A percentile compares a stretch with the other conserved stretches of the same genome.
Evolutionary conservation across 345 rosid species (phyloP).

Genomic region (Gossypium herbaceum): DNA sequence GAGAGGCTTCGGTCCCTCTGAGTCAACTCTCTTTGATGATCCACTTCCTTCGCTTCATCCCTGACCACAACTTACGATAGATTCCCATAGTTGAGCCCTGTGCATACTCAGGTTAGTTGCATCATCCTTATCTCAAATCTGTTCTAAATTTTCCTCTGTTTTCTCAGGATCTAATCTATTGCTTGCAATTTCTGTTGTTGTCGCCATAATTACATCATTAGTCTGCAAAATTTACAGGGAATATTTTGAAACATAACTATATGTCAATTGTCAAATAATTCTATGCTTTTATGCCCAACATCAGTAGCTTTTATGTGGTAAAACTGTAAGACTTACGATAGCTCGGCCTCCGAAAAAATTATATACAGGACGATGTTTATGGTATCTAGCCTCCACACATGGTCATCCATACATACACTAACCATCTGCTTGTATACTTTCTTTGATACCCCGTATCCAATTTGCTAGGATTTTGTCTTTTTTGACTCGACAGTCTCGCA

Average conservation of each 20-base stretch:
- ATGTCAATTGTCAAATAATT: background rate
- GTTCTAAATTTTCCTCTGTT: background rate
- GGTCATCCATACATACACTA: background rate
- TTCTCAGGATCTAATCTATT: background rate
- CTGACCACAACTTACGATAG: background rate
- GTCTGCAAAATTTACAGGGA: background rate
- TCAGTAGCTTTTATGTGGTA: background rate
- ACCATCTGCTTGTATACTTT: background rate
- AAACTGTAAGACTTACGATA: background rate
- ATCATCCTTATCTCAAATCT: background rate
- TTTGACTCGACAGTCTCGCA: too few relatives aligned
- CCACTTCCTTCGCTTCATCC: background rate
- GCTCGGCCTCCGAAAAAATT: too few relatives aligned
- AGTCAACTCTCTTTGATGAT: background rate
- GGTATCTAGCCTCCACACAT: background rate
- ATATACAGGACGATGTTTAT: background rate
- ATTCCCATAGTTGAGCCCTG: background rate
- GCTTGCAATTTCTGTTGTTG: background rate
- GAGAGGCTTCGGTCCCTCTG: background rate
- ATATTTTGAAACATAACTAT: background rate
- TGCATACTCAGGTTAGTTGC: background rate
- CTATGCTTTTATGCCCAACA: background rate
- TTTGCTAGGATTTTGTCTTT: too few relatives aligned
- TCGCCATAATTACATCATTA: background rate
- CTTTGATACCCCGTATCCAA: background rate